phyloP scores from a whole-genome alignment of 306 rosid species.

The barrel medic (Medicago truncatula) region MtrunA17r5.0-ANR NC_053043.1:9229001-9229500 shows the following conservation, averaged over 20 bases:
- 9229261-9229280: neutral
- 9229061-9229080: too few relatives aligned
- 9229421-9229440: slow-evolving; percentile 41
- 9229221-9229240: neutral
- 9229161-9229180: neutral
- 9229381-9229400: slow-evolving; percentile 50
- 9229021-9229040: too few relatives aligned
- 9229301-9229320: neutral
- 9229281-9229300: slow-evolving; percentile 5
- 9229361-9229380: slow-evolving; percentile 57
- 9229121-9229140: too few relatives aligned
- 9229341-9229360: slow-evolving; percentile 32
- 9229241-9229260: neutral
- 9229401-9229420: slow-evolving; percentile 52
- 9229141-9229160: too few relatives aligned
- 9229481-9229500: slow-evolving; percentile 66
- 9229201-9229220: neutral
- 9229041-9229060: too few relatives aligned
- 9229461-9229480: slow-evolving; percentile 70
- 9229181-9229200: slow-evolving; percentile 52
- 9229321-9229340: slow-evolving; percentile 49
- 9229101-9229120: too few relatives aligned
- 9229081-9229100: too few relatives aligned
- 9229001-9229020: too few relatives aligned
- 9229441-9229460: slow-evolving; percentile 77